Percentiles rank a stretch among this genome's conserved stretches.
Conservation (phyloP, 2,329 filamentous ascomycete species). For the Bipolaris oryzae region DNA sequence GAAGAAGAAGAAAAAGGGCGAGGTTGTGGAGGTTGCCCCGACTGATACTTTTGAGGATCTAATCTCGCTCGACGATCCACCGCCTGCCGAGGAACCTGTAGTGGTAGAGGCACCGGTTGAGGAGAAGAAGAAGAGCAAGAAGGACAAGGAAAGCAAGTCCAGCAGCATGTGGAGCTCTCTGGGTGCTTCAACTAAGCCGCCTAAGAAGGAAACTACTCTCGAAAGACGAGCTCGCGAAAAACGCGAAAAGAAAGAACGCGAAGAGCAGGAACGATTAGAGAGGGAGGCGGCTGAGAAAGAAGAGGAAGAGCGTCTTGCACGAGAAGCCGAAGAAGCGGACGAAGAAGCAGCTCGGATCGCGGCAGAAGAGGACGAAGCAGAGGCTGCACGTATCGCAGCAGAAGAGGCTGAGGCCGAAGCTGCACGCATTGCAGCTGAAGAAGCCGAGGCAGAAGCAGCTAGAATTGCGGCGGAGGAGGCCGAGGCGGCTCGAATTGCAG, state of each 20-base stretch:
- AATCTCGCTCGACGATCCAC: constrained; percentile 40
- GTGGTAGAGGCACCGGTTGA: constrained; percentile 21
- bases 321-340: constrained; percentile 36
- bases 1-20: constrained; percentile 47
- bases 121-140: constrained; percentile 38
- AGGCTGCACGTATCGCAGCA: constrained; percentile 32
- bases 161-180: constrained; percentile 31
- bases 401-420: constrained; percentile 31
- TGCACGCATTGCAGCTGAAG: constrained; percentile 14
- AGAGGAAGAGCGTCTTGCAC: constrained; percentile 29
- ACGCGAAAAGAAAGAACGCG: constrained; percentile 39
- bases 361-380: constrained; percentile 19
- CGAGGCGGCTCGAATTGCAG: constrained; percentile 22
- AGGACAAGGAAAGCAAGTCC: constrained; percentile 31
- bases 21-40: constrained; percentile 23
- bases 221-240: constrained; percentile 47
- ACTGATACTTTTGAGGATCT: constrained; percentile 43
- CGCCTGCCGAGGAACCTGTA: constrained; percentile 17
- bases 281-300: constrained; percentile 53
- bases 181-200: constrained; percentile 26
- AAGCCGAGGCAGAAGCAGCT: constrained; percentile 14
- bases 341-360: constrained; percentile 38
- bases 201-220: constrained; percentile 37
- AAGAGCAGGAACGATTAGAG: constrained; percentile 31
- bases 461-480: constrained; percentile 24